A percentile compares a stretch with the other conserved stretches of the same genome.
Evolutionary conservation across 331 rosid species (phyloP).

Genomic region (Pyracantha coccinea): DNA sequence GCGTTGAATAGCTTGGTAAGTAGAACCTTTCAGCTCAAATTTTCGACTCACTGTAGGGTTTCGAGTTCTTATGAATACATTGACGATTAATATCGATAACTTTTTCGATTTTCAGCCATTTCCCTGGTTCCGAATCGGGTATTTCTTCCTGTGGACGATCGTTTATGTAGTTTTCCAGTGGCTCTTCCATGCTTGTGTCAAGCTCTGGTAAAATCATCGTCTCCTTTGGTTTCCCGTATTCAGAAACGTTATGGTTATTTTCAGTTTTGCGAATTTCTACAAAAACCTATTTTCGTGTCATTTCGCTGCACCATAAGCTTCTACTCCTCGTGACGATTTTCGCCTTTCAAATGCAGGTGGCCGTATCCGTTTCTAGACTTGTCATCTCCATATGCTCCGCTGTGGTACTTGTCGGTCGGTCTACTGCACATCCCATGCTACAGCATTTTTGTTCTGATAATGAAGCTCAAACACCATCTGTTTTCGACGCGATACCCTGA

Average conservation of each 20-base stretch:
- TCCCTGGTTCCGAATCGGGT: conserved; percentile 94
- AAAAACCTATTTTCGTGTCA: not conserved
- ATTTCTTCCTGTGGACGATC: conserved; percentile 83
- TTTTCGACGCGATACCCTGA: conserved; percentile 49
- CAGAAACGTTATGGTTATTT: not conserved
- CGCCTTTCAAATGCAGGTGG: conserved; percentile 61
- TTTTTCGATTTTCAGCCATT: conserved; percentile 45
- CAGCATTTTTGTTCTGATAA: conserved; percentile 63
- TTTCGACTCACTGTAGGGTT: not conserved
- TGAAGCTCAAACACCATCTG: conserved; percentile 75
- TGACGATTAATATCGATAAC: not conserved
- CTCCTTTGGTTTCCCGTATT: not conserved
- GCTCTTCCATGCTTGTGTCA: conserved; percentile 76
- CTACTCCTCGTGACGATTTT: not conserved
- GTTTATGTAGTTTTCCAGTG: conserved; percentile 71
- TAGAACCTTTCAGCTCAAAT: conserved; percentile 6
- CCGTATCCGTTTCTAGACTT: conserved; percentile 98
- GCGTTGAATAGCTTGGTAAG: conserved; percentile 79
- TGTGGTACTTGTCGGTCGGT: conserved; percentile 90
- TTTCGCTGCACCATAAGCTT: not conserved
- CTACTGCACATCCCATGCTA: conserved; percentile 89
- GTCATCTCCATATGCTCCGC: conserved; percentile 77
- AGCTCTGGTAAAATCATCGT: conserved; percentile 51
- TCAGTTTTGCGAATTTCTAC: no score
- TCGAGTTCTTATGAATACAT: not conserved